Evolutionary conservation across 139 green algal species (phyloP).

Genomic region (Eudorina sp.): DNA sequence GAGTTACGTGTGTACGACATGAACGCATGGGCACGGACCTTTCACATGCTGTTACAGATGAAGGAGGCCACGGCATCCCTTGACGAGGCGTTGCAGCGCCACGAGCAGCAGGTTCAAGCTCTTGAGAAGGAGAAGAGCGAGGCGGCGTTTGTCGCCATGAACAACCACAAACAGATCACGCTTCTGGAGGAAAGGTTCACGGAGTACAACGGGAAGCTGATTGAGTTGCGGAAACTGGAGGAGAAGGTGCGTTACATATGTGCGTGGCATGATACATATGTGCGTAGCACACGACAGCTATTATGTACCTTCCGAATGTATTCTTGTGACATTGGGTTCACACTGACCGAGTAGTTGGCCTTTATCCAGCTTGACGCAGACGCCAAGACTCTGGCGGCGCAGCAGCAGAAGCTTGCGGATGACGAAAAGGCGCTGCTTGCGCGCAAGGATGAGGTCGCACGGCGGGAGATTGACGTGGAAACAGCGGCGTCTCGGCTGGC

Average conservation of each 20-base stretch:
- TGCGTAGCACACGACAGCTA: too few relatives aligned
- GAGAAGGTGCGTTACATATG: not conserved
- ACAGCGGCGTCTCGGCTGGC: not conserved
- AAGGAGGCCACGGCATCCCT: not conserved
- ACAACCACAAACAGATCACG: not conserved
- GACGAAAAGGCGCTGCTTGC: not conserved
- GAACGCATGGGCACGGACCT: not conserved
- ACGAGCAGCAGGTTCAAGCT: not conserved
- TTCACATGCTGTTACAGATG: not conserved
- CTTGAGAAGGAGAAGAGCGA: constrained; percentile 18
- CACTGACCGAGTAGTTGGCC: too few relatives aligned
- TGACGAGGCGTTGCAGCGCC: not conserved
- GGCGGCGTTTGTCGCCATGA: not conserved
- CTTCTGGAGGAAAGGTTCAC: constrained; percentile 14
- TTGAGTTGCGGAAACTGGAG: not conserved
- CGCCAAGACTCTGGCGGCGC: not conserved
- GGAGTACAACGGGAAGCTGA: not conserved
- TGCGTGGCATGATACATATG: too few relatives aligned
- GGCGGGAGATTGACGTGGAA: constrained; percentile 46
- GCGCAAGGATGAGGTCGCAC: not conserved
- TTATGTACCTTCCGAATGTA: too few relatives aligned
- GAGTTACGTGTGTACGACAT: not conserved
- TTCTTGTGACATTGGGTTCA: too few relatives aligned
- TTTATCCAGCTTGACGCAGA: constrained; percentile 10
- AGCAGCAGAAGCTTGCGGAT: not conserved